Conservation (phyloP, 2,329 filamentous ascomycete genomes). For the Aspergillus bombycis region DNA sequence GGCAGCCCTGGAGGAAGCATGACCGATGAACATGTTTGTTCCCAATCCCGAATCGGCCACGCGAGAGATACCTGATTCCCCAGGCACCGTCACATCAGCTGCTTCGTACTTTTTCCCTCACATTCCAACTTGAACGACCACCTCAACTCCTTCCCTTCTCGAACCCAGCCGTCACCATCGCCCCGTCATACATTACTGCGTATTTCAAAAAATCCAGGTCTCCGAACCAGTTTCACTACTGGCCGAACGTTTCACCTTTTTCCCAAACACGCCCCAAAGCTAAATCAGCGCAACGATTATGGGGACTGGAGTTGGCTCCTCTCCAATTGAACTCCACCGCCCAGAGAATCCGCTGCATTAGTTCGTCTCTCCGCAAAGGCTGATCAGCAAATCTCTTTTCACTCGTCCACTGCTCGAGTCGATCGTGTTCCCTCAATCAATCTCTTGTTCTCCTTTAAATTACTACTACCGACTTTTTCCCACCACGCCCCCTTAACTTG, state of each 20-base stretch:
- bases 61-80: background rate
- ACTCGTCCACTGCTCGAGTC: background rate
- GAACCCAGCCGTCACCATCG: background rate
- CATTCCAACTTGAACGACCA: background rate
- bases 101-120: background rate
- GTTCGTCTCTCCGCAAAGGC: constrained; percentile 16
- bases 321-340: constrained; percentile 13
- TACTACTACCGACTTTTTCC: constrained; percentile 1
- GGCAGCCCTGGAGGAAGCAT: too few species aligned
- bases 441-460: constrained; percentile 6
- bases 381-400: constrained; percentile 26
- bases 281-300: background rate
- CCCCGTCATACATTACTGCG: background rate
- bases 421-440: constrained; percentile 1
- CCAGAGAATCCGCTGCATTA: constrained; percentile 20
- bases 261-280: background rate
- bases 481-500: background rate
- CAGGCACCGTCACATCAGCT: background rate
- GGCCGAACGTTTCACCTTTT: background rate
- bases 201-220: background rate
- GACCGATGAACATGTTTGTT: background rate
- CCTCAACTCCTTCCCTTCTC: background rate
- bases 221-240: background rate
- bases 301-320: background rate
- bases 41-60: background rate